Percentiles rank a stretch among this genome's conserved stretches.
Conservation (phyloP, 495 filamentous ascomycete species). For the Astrothelium subdiscretum region DNA sequence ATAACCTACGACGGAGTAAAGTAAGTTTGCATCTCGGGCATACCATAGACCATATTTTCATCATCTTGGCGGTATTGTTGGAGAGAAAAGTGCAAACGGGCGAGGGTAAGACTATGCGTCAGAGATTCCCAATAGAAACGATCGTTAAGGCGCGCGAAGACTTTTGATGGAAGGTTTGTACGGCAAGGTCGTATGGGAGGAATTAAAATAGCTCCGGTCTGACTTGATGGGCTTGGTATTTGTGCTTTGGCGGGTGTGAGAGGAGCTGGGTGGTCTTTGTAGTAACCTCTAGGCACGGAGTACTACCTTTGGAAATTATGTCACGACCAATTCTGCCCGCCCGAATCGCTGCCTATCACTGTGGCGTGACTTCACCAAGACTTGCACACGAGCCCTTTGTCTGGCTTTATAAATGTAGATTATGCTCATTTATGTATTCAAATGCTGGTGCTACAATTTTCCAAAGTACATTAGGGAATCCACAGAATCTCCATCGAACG, state of each 20-base stretch:
- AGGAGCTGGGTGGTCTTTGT: too few species aligned
- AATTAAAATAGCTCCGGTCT: too few species aligned
- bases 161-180: too few species aligned
- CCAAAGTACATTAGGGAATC: neutral
- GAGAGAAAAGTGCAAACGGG: neutral
- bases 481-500: neutral
- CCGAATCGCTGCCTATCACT: too few species aligned
- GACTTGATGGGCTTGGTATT: neutral
- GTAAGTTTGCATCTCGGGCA: conserved; percentile 10
- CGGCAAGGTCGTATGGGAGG: too few species aligned
- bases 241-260: neutral
- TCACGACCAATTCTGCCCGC: too few species aligned
- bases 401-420: neutral
- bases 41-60: conserved; percentile 99
- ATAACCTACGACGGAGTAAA: conserved; percentile 4
- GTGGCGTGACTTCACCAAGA: neutral
- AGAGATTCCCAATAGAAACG: neutral
- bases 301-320: too few species aligned
- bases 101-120: neutral
- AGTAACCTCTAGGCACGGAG: too few species aligned
- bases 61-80: conserved; percentile 52
- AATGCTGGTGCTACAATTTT: conserved; percentile 3
- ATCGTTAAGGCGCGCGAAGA: neutral
- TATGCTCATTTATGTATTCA: neutral
- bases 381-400: neutral